A percentile compares a stretch with the other conserved stretches of the same genome.
phyloP scores from a whole-genome alignment of 176 grass and related monocot species.

The Phoenix roebelenii region DNA sequence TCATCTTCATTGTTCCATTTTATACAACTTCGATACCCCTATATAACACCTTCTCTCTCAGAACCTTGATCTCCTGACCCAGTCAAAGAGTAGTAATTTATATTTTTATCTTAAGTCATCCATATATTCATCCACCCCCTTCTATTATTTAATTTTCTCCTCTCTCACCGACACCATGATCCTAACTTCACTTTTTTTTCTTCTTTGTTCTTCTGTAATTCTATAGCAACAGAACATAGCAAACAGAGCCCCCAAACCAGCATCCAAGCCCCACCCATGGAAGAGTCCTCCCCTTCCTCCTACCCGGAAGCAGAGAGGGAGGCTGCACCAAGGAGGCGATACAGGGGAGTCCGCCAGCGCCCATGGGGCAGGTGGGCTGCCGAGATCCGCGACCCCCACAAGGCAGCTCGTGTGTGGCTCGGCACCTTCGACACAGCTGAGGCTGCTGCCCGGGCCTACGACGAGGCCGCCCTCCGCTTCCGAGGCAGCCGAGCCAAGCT shows the following conservation, averaged over 20 bases:
- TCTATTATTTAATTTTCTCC: neutral
- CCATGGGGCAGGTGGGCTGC: conserved; percentile 11
- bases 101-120: no score
- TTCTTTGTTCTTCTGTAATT: neutral
- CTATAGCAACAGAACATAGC: neutral
- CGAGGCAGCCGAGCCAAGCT: conserved; percentile 5
- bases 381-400: conserved; percentile 2
- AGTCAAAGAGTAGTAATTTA: no score
- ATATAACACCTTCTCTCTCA: no score
- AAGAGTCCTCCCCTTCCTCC: no score
- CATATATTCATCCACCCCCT: neutral
- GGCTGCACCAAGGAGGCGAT: neutral
- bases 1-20: no score
- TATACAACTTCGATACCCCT: no score
- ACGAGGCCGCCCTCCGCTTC: conserved; percentile 9
- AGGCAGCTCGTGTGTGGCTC: conserved; percentile 5
- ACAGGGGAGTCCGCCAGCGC: conserved; percentile 6
- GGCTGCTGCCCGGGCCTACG: conserved; percentile 14
- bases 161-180: neutral
- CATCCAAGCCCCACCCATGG: conserved; percentile 27
- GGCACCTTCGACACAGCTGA: conserved; percentile 15
- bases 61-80: no score
- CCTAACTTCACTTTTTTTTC: neutral
- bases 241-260: neutral
- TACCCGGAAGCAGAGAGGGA: neutral